These are phyloP conservation scores for Coprinellus aureogranulatus DNA, from an alignment of 768 basidiomycete genomes.

Conservation along the genomic window DNA sequence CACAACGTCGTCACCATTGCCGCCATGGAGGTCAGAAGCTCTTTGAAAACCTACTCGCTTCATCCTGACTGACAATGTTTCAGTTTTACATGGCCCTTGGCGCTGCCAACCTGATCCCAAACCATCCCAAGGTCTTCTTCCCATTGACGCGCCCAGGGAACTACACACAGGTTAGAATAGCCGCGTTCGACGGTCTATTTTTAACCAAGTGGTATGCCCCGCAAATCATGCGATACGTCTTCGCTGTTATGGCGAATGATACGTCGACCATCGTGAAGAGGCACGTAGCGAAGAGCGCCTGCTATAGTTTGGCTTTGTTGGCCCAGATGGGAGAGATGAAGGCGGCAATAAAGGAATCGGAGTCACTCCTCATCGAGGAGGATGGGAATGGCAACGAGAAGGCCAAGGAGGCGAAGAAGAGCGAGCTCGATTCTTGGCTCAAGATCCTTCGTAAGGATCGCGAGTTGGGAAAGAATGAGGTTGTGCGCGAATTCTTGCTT, in stretches of 20 bases:
- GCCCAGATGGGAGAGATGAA: slow-evolving; percentile 92
- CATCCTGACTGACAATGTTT: too few species aligned
- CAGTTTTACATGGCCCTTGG: slow-evolving; percentile 82
- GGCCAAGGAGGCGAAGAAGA: slow-evolving; percentile 74
- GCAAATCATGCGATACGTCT: slow-evolving; percentile 81
- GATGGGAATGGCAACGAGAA: slow-evolving; percentile 73
- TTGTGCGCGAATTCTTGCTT: slow-evolving; percentile 77
- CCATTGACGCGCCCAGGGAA: slow-evolving; percentile 93
- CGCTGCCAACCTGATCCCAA: slow-evolving; percentile 73
- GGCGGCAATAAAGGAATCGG: slow-evolving; percentile 65
- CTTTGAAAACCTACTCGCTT: too few species aligned
- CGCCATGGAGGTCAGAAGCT: slow-evolving; percentile 83
- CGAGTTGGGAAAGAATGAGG: slow-evolving; percentile 78
- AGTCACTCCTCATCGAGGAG: slow-evolving; percentile 81
- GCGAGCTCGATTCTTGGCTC: slow-evolving; percentile 80
- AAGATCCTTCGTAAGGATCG: slow-evolving; percentile 85
- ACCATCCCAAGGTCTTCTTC: slow-evolving; percentile 76
- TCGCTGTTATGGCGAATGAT: slow-evolving; percentile 84
- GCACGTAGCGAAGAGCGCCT: slow-evolving; percentile 82
- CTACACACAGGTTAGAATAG: slow-evolving; percentile 84
- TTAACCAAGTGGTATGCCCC: slow-evolving; percentile 85
- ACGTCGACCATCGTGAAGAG: slow-evolving; percentile 79
- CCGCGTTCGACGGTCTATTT: slow-evolving; percentile 93
- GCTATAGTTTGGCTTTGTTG: slow-evolving; percentile 81
- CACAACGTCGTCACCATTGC: slow-evolving; percentile 94